These are phyloP conservation scores for Diaporthe destruens DNA, from an alignment of 2,329 filamentous ascomycete genomes.

Conservation along the genomic window DNA sequence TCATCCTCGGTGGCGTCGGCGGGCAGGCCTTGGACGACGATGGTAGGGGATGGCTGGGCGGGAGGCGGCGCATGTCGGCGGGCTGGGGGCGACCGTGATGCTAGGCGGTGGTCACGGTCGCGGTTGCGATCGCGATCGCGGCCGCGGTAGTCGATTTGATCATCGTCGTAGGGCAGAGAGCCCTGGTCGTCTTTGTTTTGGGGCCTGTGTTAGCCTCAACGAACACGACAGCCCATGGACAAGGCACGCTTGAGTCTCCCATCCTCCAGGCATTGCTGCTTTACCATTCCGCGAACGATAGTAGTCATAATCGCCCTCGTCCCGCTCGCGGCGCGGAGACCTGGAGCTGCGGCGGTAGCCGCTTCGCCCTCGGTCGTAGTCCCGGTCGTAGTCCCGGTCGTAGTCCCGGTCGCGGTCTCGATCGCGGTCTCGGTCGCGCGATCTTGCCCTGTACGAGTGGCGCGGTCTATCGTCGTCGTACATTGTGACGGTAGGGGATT, in stretches of 20 bases:
- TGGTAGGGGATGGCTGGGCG: conserved; percentile 47
- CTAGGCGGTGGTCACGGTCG: conserved; percentile 17
- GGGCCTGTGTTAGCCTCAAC: conserved; percentile 39
- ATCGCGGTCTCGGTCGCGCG: conserved; percentile 49
- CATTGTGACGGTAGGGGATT: conserved; percentile 53
- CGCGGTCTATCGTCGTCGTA: conserved; percentile 56
- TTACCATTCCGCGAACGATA: conserved; percentile 62
- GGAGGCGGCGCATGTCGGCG: conserved; percentile 32
- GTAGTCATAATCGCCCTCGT: conserved; percentile 53
- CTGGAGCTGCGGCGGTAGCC: conserved; percentile 43
- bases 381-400: conserved; percentile 46
- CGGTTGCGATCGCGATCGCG: not conserved
- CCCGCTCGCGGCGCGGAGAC: conserved; percentile 42
- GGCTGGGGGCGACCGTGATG: conserved; percentile 38
- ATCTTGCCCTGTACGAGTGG: conserved; percentile 48
- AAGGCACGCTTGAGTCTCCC: conserved; percentile 16
- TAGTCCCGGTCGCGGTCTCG: conserved; percentile 43
- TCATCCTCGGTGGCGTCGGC: conserved; percentile 62
- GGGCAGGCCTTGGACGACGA: conserved; percentile 68
- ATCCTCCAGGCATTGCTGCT: conserved; percentile 41
- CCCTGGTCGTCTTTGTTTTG: conserved; percentile 40
- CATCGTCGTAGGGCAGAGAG: conserved; percentile 41
- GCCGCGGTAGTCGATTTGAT: conserved; percentile 31
- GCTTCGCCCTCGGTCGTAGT: conserved; percentile 39
- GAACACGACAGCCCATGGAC: conserved; percentile 31